phyloP scores from a whole-genome alignment of 179 eudicot species.

The Camellia oleifera region DNA sequence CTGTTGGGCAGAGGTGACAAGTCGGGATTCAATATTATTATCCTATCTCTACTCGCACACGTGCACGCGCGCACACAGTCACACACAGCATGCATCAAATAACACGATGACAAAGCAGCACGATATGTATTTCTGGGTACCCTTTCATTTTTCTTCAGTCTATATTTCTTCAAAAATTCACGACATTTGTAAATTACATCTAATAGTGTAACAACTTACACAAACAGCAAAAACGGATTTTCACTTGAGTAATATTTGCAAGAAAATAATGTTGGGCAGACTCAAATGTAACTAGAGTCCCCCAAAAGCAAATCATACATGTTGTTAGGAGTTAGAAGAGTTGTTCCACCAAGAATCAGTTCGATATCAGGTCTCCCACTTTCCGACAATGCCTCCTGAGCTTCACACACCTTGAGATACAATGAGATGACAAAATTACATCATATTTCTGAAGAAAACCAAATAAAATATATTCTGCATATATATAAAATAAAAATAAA shows the following conservation, averaged over 20 bases:
- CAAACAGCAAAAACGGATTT: not conserved
- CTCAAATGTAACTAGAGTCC: constrained; percentile 53
- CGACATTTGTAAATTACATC: not conserved
- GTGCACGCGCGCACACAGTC: not conserved
- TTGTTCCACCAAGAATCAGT: constrained; percentile 83
- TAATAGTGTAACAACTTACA: not conserved
- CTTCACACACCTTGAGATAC: constrained; percentile 66
- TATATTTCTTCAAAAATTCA: not conserved
- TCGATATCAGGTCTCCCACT: constrained; percentile 79
- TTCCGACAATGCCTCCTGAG: constrained; percentile 74
- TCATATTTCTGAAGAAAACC: not conserved
- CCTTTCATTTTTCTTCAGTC: not conserved
- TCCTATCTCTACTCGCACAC: not conserved
- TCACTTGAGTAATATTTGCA: not conserved
- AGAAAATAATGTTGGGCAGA: not conserved
- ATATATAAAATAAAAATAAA: too few species aligned
- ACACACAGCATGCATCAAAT: not conserved
- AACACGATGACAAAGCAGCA: not conserved
- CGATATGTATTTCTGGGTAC: not conserved
- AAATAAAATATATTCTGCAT: not conserved
- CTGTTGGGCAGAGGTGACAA: not conserved
- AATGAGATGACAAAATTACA: constrained; percentile 6
- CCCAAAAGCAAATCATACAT: constrained; percentile 83
- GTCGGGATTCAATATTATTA: not conserved
- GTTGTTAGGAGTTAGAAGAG: constrained; percentile 74